These are phyloP conservation scores for Periglandula ipomoeae DNA, from an alignment of 2,329 filamentous ascomycete genomes.

Conservation along the genomic window DNA sequence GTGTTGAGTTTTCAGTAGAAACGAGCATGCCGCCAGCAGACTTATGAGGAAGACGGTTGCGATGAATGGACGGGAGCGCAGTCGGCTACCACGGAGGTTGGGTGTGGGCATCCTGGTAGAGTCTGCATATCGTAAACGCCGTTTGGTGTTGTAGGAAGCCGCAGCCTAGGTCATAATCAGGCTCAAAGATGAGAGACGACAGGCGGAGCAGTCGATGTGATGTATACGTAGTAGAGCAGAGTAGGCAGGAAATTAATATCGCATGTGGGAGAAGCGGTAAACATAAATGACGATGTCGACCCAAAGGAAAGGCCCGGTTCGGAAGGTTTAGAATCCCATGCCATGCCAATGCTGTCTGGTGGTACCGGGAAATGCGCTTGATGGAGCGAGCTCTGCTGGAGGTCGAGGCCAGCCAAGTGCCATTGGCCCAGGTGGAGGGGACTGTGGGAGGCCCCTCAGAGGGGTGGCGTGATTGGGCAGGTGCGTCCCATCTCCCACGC, in stretches of 20 bases:
- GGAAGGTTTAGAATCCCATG: background rate
- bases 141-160: background rate
- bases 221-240: background rate
- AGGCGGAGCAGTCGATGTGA: background rate
- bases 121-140: constrained; percentile 10
- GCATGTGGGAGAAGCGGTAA: background rate
- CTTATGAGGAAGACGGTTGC: constrained; percentile 37
- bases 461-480: constrained; percentile 1
- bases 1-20: constrained; percentile 20
- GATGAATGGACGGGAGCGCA: constrained; percentile 41
- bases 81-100: constrained; percentile 23
- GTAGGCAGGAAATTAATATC: background rate
- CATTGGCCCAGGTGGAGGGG: constrained; percentile 1
- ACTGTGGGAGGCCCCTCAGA: background rate
- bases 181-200: background rate
- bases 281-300: background rate
- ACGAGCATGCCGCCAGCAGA: constrained; percentile 35
- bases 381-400: too few species aligned
- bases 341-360: too few species aligned
- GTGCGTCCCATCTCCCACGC: background rate
- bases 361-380: too few species aligned
- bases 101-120: constrained; percentile 10
- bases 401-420: background rate
- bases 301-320: background rate
- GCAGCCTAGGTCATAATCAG: background rate